Percentiles rank a stretch among this genome's conserved stretches.
These are phyloP conservation scores for Trichophyton rubrum DNA, from an alignment of 2,329 filamentous ascomycete species.

Conservation along the genomic window DNA sequence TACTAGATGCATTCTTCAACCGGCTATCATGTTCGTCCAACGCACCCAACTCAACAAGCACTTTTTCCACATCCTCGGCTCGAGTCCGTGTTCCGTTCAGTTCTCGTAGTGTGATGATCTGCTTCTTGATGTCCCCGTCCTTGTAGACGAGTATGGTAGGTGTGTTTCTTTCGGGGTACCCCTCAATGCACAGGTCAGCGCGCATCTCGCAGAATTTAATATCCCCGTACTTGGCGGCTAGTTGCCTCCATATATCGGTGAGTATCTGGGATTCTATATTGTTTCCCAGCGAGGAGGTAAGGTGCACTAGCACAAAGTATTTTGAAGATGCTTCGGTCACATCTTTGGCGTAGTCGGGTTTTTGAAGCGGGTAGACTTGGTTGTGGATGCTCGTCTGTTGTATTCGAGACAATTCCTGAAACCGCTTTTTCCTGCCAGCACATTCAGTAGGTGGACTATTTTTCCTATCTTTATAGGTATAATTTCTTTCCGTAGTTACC, in stretches of 20 bases:
- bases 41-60: slow-evolving; percentile 73
- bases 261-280: slow-evolving; percentile 78
- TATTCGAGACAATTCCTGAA: slow-evolving; percentile 66
- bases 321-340: slow-evolving; percentile 81
- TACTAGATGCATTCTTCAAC: slow-evolving; percentile 47
- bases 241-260: slow-evolving; percentile 71
- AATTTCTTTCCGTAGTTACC: slow-evolving; percentile 30
- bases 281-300: slow-evolving; percentile 63
- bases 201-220: slow-evolving; percentile 96
- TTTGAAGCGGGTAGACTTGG: slow-evolving; percentile 83
- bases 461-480: too few relatives aligned
- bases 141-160: slow-evolving; percentile 88
- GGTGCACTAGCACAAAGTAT: slow-evolving; percentile 57
- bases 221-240: slow-evolving; percentile 77
- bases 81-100: slow-evolving; percentile 60
- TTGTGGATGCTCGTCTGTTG: slow-evolving; percentile 70
- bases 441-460: not conserved
- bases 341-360: slow-evolving; percentile 81
- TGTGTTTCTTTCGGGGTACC: slow-evolving; percentile 88
- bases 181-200: slow-evolving; percentile 85
- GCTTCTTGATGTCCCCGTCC: slow-evolving; percentile 81
- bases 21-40: slow-evolving; percentile 67
- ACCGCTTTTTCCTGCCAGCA: slow-evolving; percentile 54
- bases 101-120: slow-evolving; percentile 78
- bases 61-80: slow-evolving; percentile 62